phyloP scores from a whole-genome alignment of 2,329 filamentous ascomycete genomes.

The Fusarium solani-melongenae region DNA sequence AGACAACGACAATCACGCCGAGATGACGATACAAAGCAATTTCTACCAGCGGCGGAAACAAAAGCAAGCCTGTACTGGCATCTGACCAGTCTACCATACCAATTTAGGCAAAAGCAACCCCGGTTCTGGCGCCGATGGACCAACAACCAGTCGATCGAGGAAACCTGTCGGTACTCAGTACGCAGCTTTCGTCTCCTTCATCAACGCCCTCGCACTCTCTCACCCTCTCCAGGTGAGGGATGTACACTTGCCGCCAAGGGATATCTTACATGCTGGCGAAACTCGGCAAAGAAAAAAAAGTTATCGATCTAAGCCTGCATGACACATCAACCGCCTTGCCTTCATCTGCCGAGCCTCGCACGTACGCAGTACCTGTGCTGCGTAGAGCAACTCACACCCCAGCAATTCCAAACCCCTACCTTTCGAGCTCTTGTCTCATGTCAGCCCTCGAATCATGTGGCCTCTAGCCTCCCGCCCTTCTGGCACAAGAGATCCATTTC shows the following conservation, averaged over 20 bases:
- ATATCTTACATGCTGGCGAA: neutral
- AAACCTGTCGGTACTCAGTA: neutral
- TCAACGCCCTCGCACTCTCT: neutral
- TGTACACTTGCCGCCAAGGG: neutral
- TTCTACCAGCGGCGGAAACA: conserved; percentile 4
- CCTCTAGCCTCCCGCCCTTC: conserved; percentile 8
- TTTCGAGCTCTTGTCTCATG: conserved; percentile 6
- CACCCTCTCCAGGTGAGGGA: neutral
- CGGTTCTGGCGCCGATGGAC: neutral
- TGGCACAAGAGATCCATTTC: conserved; percentile 6
- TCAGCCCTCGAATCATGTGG: neutral
- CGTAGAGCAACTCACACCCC: neutral
- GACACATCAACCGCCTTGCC: neutral
- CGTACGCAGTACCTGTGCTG: neutral
- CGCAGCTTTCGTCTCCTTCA: neutral
- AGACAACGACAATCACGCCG: conserved; percentile 3
- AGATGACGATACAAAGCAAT: conserved; percentile 32
- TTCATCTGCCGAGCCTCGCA: neutral
- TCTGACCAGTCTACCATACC: neutral
- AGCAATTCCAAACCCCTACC: neutral
- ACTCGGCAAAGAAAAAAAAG: neutral
- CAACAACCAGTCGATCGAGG: neutral
- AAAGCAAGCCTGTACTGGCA: conserved; percentile 2
- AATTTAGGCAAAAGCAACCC: neutral
- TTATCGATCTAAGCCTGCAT: conserved; percentile 6